phyloP scores from a whole-genome alignment of 805 yeast species.

The Lipomyces yamadae region DNA sequence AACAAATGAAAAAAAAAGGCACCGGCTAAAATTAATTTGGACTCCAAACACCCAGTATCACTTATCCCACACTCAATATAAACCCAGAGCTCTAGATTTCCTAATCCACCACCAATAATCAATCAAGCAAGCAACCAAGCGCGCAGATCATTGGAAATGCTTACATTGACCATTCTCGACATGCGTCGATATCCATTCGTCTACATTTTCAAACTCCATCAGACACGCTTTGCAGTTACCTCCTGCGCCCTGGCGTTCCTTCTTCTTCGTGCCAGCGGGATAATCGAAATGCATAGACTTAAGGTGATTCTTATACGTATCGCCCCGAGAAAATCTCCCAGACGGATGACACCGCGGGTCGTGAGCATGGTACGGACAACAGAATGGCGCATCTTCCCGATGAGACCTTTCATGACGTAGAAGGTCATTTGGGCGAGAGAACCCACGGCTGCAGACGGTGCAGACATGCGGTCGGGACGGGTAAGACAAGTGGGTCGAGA shows the following conservation, averaged over 20 bases:
- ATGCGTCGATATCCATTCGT: conserved; percentile 78
- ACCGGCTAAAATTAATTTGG: not conserved
- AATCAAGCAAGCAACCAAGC: not conserved
- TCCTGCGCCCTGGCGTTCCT: conserved; percentile 65
- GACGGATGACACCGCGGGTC: conserved; percentile 67
- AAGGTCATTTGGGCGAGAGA: conserved; percentile 85
- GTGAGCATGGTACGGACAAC: conserved; percentile 71
- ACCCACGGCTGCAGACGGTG: conserved; percentile 77
- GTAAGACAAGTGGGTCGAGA: conserved; percentile 74
- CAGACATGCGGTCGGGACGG: conserved; percentile 79
- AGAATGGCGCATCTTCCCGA: conserved; percentile 76
- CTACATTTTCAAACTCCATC: conserved; percentile 65
- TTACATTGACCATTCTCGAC: conserved; percentile 52
- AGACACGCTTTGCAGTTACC: conserved; percentile 86
- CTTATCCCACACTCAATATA: no score
- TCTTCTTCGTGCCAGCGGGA: conserved; percentile 84
- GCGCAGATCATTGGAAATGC: not conserved
- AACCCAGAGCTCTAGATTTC: not conserved
- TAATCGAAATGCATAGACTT: conserved; percentile 88
- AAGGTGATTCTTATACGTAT: conserved; percentile 87
- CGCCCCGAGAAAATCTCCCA: conserved; percentile 87
- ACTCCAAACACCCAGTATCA: no score
- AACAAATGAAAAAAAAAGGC: no score
- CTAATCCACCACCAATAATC: not conserved
- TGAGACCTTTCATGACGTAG: conserved; percentile 86